Evolutionary conservation across 768 basidiomycete genomes (phyloP).

Genomic region (Trametopsis cervina): DNA sequence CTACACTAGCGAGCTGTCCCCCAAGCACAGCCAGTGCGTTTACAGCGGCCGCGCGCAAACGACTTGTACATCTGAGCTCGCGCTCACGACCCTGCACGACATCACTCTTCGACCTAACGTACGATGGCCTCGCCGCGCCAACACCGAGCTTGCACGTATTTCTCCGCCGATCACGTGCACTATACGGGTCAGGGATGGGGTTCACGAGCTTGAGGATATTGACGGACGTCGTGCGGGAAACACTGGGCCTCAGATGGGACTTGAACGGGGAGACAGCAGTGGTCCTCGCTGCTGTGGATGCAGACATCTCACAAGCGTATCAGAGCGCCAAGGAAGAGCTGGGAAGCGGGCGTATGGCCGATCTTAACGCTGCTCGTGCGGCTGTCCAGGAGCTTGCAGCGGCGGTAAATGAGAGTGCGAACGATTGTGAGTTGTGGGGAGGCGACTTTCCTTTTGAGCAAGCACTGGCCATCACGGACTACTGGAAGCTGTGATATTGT

Average conservation of each 20-base stretch:
- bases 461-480: slow-evolving; percentile 48
- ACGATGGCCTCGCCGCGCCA: slow-evolving; percentile 35
- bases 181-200: slow-evolving; percentile 76
- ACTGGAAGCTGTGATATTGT: slow-evolving; percentile 42
- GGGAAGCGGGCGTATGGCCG: slow-evolving; percentile 43
- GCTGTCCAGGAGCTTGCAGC: slow-evolving; percentile 40
- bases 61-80: slow-evolving; percentile 37
- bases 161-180: slow-evolving; percentile 50
- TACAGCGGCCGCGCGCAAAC: slow-evolving; percentile 50
- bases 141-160: slow-evolving; percentile 42
- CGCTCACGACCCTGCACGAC: slow-evolving; percentile 29
- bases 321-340: slow-evolving; percentile 78
- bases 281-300: slow-evolving; percentile 57
- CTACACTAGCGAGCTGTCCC: slow-evolving; percentile 58
- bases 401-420: slow-evolving; percentile 44
- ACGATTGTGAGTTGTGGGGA: slow-evolving; percentile 53
- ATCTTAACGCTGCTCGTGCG: slow-evolving; percentile 40
- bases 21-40: slow-evolving; percentile 57
- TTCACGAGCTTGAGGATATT: slow-evolving; percentile 54
- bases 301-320: slow-evolving; percentile 73
- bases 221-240: slow-evolving; percentile 48
- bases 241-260: slow-evolving; percentile 57
- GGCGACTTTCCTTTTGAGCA: slow-evolving; percentile 76
- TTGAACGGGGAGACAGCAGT: slow-evolving; percentile 50
- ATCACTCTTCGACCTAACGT: slow-evolving; percentile 39